phyloP scores from a whole-genome alignment of 139 green algal species.

The Raphidocelis subcapitata region DNA sequence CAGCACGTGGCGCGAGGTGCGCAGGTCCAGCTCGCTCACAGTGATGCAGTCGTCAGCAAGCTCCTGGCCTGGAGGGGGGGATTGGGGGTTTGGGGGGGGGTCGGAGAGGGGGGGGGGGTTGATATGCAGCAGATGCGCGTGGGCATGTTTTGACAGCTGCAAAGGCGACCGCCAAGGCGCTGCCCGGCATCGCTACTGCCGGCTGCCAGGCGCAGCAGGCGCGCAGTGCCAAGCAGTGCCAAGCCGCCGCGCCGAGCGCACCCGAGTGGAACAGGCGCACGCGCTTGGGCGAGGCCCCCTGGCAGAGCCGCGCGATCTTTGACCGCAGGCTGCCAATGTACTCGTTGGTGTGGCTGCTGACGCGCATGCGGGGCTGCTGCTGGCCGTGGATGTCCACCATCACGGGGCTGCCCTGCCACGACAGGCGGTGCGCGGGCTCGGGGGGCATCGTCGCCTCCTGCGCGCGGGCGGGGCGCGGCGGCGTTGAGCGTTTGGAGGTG shows the following conservation, averaged over 20 bases:
- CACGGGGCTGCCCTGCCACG: conserved; percentile 39
- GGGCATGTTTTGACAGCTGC: too few species aligned
- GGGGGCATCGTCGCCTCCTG: conserved; percentile 50
- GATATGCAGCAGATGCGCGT: too few species aligned
- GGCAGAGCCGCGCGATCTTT: conserved; percentile 29
- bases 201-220: too few species aligned
- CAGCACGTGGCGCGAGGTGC: conserved; percentile 8
- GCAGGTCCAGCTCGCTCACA: conserved; percentile 15
- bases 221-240: too few species aligned
- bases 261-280: conserved; percentile 37
- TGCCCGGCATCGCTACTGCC: too few species aligned
- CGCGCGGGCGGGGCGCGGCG: too few species aligned
- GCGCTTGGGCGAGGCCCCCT: neutral
- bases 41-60: conserved; percentile 26
- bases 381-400: conserved; percentile 35
- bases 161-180: too few species aligned
- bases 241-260: neutral
- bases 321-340: conserved; percentile 61
- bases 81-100: neutral
- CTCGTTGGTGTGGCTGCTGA: conserved; percentile 41
- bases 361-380: neutral
- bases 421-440: conserved; percentile 41
- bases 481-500: too few species aligned
- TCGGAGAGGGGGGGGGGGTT: too few species aligned
- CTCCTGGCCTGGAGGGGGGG: conserved; percentile 43